Base-by-base conservation (phyloP, 192 early-diverging fungal genomes). In the Rhizoclosmatium globosum region DNA sequence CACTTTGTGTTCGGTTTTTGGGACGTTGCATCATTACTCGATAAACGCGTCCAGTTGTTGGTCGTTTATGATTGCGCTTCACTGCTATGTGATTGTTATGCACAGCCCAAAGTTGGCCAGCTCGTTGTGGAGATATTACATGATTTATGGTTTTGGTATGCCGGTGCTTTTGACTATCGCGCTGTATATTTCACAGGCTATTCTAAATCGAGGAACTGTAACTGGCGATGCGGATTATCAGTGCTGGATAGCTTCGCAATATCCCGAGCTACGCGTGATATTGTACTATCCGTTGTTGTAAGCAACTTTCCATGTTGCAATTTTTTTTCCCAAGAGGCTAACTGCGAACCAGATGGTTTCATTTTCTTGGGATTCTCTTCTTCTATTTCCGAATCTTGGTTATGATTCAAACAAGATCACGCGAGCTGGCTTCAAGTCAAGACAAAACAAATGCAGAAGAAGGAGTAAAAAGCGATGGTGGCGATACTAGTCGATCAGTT, bases 161-260 rank as follows among this genome's bases (percentile, higher is more conserved):
- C 47, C 70, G 3, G 4, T 71, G 3, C 6, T 71, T 31, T 48
- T 48, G 21, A 56, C 53, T 3, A 15, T 48, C 45, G n/a, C 42
- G 4, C 3, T 57, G 11, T 71, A 56, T 71, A 9, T 47, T 19
- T 3, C 7, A 4, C 47, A 71, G 53, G 23, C 15, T 4, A 15
- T 57, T 31, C 31, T 57, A 41, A 13, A 71, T 46, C 21, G 46
- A 6, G 70, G 70, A 11, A 23, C 4, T 48, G 41, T 56, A 56
- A 21, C 53, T 57, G 70, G 70, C 21, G 53, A 57, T 38, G 70
- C 70, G 3, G 31, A 21, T 6, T 71, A 56, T 17, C 47, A 71
- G 38, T 56, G 45, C 48, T 71, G 70, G 70, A 71, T 71, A 19
- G 50, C 70, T 19, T 56, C 45, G 6, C 9, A 13, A 3, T 71